phyloP scores from a whole-genome alignment of 768 basidiomycete species.

The Pleurotus citrinopileatus region DNA sequence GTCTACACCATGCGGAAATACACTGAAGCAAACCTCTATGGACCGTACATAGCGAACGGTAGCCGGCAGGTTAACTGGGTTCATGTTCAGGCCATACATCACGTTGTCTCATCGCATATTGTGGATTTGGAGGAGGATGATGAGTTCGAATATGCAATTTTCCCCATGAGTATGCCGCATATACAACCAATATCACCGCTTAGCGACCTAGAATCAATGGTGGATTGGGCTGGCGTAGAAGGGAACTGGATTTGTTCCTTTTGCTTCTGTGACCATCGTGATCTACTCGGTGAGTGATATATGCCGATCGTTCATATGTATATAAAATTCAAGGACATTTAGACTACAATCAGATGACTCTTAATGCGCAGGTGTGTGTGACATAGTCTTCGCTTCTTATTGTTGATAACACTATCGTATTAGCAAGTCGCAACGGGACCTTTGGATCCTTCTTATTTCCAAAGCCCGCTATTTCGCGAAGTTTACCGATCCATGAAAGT shows the following conservation, averaged over 20 bases:
- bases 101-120: constrained; percentile 53
- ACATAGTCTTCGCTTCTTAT: not conserved
- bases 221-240: constrained; percentile 58
- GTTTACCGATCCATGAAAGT: constrained; percentile 48
- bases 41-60: constrained; percentile 49
- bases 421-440: constrained; percentile 27
- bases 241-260: constrained; percentile 65
- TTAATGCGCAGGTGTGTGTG: not conserved
- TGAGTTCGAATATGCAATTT: constrained; percentile 31
- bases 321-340: not conserved
- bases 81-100: constrained; percentile 54
- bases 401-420: not conserved
- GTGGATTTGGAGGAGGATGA: constrained; percentile 35
- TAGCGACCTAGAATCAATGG: constrained; percentile 29
- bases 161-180: constrained; percentile 50
- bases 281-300: constrained; percentile 53
- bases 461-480: constrained; percentile 47
- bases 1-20: constrained; percentile 68
- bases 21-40: constrained; percentile 44
- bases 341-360: constrained; percentile 45
- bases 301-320: constrained; percentile 11
- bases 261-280: constrained; percentile 67
- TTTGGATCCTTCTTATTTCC: constrained; percentile 47
- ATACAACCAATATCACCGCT: constrained; percentile 48
- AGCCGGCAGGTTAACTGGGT: constrained; percentile 56